Base-by-base conservation (phyloP, 495 filamentous ascomycete genomes). In the Corynascus novoguineensis region DNA sequence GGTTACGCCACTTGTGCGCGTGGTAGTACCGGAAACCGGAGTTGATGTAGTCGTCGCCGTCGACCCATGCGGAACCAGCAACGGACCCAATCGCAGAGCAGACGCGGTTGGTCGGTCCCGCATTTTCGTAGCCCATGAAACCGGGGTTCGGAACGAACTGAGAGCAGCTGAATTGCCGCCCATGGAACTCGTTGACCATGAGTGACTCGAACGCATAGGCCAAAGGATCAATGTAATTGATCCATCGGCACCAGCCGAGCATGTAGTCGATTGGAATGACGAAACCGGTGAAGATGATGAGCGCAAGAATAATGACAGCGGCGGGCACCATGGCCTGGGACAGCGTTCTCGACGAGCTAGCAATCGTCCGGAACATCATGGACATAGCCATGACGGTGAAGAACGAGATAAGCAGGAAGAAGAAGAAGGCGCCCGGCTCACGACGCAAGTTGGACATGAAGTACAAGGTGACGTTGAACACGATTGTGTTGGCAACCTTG, bases 201-300 rank as follows among this genome's bases (percentile, higher is more conserved):
- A 97, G 71, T 3, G 84, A 76, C 70, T 97, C 91, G 64, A 95
- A 97, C 1, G 87, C 83, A 60, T 96, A 97, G 1, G 82, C 84
- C 38, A 97, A 82, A 5, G 90, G 90, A 60, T 96, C 85, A 12
- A 96, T 68, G 59, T 89, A 96, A 60, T 89, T 88, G 34, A 97
- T 74, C 92, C 92, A 96, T 29, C 87, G 79, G 61, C 88, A 88
- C 87, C 91, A 96, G 2, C 73, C 77, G 12, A 85, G 82, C 89
- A 95, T 95, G 63, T 86, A 82, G 35, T 68, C 68, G 38, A 82
- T 80, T 0, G 90, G 92, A 59, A 97, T 89, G 3, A 83, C 84
- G 68, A 96, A 96, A 9, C 92, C 92, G 50, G 91, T 96, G 67
- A 93, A 96, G 55, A 95, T 88, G 63, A 95, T 76, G 37, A 96